Conservation (phyloP, 1,284 basidiomycete genomes). For the Apiotrichum akiyoshidainum region DNA sequence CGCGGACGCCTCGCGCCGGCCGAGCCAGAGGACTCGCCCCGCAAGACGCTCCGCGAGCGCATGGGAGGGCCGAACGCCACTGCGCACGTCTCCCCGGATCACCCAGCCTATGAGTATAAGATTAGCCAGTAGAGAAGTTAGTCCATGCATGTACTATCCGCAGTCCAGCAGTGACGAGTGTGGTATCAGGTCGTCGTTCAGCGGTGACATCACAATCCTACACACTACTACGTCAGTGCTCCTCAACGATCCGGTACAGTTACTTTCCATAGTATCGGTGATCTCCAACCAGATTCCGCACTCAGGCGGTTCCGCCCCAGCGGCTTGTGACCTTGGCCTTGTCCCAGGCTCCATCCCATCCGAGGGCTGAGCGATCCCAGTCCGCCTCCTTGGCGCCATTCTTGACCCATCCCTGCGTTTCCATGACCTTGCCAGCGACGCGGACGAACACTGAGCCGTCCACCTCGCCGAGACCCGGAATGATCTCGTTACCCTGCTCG, state of each 20-base stretch:
- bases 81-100: slow-evolving; percentile 6
- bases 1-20: slow-evolving; percentile 9
- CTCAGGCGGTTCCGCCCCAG: too few relatives aligned
- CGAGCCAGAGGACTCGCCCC: slow-evolving; percentile 3
- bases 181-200: too few relatives aligned
- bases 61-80: slow-evolving; percentile 11
- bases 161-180: too few relatives aligned
- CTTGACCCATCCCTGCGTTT: slow-evolving; percentile 62
- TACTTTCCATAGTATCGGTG: too few relatives aligned
- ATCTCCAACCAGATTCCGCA: too few relatives aligned
- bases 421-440: slow-evolving; percentile 62
- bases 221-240: too few relatives aligned
- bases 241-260: too few relatives aligned
- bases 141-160: background rate
- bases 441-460: slow-evolving; percentile 66
- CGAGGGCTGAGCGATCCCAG: slow-evolving; percentile 64
- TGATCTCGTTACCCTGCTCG: slow-evolving; percentile 38
- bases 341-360: slow-evolving; percentile 68
- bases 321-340: background rate
- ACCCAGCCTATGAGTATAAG: slow-evolving; percentile 16
- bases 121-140: slow-evolving; percentile 1
- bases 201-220: too few relatives aligned
- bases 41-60: slow-evolving; percentile 14
- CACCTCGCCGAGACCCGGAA: slow-evolving; percentile 52
- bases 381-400: slow-evolving; percentile 52